Base-by-base conservation (phyloP, 352 stramenopile genomes). In the Globisporangium okanoganense region DNA sequence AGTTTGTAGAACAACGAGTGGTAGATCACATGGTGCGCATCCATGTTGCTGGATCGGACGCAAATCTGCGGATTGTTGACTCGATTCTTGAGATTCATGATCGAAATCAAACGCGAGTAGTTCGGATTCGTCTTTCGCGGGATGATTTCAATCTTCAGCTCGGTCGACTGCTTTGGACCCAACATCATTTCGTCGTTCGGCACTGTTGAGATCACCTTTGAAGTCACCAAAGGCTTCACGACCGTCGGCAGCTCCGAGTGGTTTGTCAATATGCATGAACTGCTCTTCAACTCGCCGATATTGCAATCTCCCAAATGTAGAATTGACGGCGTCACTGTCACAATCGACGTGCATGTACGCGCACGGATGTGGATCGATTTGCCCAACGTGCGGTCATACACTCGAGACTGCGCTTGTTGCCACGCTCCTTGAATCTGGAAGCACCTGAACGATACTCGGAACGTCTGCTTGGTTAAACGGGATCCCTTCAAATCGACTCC, bases 1-100 rank as follows among this genome's bases (percentile, higher is more conserved):
- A 96, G 71, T 55, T 93, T 94, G 82, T 96, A 96, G 61, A 95
- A 96, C 35, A 95, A 67, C 33, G 87, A 96, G 58, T 96, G 87
- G 58, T 96, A 96, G 56, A 96, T 96, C 31, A 96, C 87, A 59
- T 95, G 86, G 52, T 96, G 85, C 1, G 87, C 86, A 50, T 96
- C 87, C 87, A 96, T 96, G 65, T 96, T 96, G 73, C 86, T 94
- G 12, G 85, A 95, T 9, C 86, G 84, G 9, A 96, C 86, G 40
- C 86, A 95, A 27, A 96, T 86, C 63, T 94, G 83, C 18, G 86
- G 74, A 20, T 89, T 79, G 47, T 96, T 96, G 59, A 69, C 75
- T 59, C 92, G 92, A 68, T 96, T 96, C 62, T 88, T 93, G 59
- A 90, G 71, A 56, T 96, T 96, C 61, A 94, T 78, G 49, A 95